Percentiles rank a stretch among this genome's conserved stretches.
Conservation (phyloP, 176 grass and related monocot species). For the Cenchrus purpureus region DNA sequence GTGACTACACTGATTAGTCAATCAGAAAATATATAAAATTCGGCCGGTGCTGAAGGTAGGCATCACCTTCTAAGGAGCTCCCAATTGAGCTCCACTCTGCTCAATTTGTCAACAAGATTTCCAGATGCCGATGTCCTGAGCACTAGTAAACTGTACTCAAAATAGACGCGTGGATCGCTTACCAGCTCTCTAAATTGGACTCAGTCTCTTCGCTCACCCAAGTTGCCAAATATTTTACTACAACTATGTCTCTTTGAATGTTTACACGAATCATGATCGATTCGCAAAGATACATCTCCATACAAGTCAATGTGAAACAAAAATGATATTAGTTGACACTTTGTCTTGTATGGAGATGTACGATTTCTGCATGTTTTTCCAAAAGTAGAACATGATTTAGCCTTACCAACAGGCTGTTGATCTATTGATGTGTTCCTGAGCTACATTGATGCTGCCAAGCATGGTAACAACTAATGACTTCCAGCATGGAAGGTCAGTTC, state of each 20-base stretch:
- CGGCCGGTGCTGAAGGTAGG: no score
- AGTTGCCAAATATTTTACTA: no score
- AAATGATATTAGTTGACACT: background rate
- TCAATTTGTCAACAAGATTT: background rate
- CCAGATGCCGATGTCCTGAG: background rate
- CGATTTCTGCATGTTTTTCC: no score
- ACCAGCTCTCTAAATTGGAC: background rate
- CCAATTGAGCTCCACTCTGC: no score
- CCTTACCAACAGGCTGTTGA: background rate
- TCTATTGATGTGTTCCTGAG: background rate
- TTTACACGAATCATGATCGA: background rate
- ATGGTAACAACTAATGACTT: slow-evolving; percentile 28
- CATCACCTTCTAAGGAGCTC: no score
- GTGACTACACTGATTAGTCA: background rate
- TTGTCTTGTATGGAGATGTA: no score
- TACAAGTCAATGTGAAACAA: background rate
- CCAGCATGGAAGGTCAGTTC: slow-evolving; percentile 24
- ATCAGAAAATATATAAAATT: no score
- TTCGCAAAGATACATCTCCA: background rate
- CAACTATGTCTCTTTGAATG: background rate
- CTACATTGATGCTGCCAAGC: background rate
- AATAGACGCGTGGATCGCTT: background rate
- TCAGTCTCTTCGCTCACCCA: background rate
- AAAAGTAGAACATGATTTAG: background rate
- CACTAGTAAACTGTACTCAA: background rate